A percentile compares a stretch with the other conserved stretches of the same genome.
phyloP scores from a whole-genome alignment of 1,139 yeast species.

The Scheffersomyces lignicola region DNA sequence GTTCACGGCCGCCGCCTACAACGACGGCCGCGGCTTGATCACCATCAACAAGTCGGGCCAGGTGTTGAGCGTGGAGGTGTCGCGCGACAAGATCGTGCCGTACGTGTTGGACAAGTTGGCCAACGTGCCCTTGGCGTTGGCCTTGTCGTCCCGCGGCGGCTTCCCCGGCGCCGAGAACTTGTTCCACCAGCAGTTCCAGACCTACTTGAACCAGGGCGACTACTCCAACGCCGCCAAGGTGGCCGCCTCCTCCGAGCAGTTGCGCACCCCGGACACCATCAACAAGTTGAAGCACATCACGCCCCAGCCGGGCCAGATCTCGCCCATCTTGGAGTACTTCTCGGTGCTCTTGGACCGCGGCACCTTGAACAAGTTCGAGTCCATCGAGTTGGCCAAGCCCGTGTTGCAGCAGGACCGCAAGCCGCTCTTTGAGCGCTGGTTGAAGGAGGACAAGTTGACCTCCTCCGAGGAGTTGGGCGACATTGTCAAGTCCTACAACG shows the following conservation, averaged over 20 bases:
- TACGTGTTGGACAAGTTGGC: constrained; percentile 85
- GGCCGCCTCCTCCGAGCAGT: constrained; percentile 92
- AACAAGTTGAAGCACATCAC: constrained; percentile 89
- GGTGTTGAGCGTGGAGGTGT: constrained; percentile 88
- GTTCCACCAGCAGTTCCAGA: constrained; percentile 89
- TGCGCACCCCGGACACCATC: constrained; percentile 94
- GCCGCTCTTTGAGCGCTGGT: constrained; percentile 93
- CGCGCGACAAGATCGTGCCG: constrained; percentile 83
- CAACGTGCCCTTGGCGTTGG: constrained; percentile 82
- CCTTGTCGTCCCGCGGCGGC: constrained; percentile 93
- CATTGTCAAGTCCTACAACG: constrained; percentile 80
- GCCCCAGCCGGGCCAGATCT: constrained; percentile 94
- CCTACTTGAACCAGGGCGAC: constrained; percentile 79
- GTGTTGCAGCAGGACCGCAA: constrained; percentile 95
- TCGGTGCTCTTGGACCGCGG: constrained; percentile 92
- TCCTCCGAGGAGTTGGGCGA: constrained; percentile 97
- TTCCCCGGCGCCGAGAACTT: constrained; percentile 95
- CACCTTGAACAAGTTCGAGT: constrained; percentile 87
- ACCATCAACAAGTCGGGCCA: constrained; percentile 96
- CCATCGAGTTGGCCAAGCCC: constrained; percentile 94
- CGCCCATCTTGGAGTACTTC: constrained; percentile 92
- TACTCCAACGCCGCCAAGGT: constrained; percentile 92
- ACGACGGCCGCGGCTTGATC: constrained; percentile 77
- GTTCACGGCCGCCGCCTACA: constrained; percentile 82
- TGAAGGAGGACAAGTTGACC: constrained; percentile 90